Percentiles rank a stretch among this genome's conserved stretches.
Evolutionary conservation across 2,329 filamentous ascomycete genomes (phyloP).

Genomic region (Talaromyces albobiverticillius): DNA sequence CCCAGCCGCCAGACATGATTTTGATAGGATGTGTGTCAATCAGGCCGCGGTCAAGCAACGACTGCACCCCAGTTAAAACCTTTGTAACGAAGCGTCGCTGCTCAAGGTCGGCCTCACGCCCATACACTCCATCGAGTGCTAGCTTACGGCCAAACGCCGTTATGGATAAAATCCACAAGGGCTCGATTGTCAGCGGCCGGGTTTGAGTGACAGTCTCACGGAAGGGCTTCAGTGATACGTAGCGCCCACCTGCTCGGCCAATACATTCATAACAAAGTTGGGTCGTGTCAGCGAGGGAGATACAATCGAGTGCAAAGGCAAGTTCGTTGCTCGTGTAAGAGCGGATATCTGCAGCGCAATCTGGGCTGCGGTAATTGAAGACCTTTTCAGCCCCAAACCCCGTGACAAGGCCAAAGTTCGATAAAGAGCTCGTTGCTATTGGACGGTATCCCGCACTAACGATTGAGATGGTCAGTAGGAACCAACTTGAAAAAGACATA

Average conservation of each 20-base stretch:
- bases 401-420: no score
- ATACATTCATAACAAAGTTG: conserved; percentile 25
- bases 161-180: conserved; percentile 28
- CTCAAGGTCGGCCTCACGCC: conserved; percentile 15
- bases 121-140: conserved; percentile 22
- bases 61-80: conserved; percentile 9
- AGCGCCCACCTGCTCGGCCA: conserved; percentile 1
- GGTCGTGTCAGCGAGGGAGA: conserved; percentile 34
- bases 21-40: conserved; percentile 18
- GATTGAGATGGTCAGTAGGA: no score
- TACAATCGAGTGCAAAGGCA: conserved; percentile 43
- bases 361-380: no score
- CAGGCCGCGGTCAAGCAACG: conserved; percentile 16
- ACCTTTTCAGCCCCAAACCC: no score
- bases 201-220: background rate
- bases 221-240: background rate
- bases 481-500: conserved; percentile 13
- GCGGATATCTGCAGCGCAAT: no score
- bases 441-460: no score
- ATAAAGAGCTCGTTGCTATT: no score
- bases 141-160: conserved; percentile 25
- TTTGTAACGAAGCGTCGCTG: conserved; percentile 8
- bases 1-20: conserved; percentile 14
- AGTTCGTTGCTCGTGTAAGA: conserved; percentile 41
- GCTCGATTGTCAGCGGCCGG: conserved; percentile 18